These are phyloP conservation scores for Centaurea solstitialis DNA, from an alignment of 129 eudicot genomes.

Conservation along the genomic window DNA sequence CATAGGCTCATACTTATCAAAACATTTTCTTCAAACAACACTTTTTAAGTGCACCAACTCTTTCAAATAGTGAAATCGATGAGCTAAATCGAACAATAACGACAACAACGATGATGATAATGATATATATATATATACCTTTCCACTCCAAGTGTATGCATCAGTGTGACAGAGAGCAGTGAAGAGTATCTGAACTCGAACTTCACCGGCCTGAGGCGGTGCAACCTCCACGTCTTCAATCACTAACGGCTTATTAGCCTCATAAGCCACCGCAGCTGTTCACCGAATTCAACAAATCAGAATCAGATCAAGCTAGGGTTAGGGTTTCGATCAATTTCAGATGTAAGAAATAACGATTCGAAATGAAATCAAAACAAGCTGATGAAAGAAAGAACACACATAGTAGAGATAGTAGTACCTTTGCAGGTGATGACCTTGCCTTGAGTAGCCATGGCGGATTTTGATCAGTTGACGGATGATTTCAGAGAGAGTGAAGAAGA, in stretches of 20 bases:
- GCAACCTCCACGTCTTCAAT: constrained; percentile 98
- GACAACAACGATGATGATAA: not conserved
- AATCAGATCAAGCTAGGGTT: constrained; percentile 15
- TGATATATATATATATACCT: constrained; percentile 63
- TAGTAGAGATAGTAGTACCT: constrained; percentile 51
- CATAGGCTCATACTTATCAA: too few relatives aligned
- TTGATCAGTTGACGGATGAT: too few relatives aligned
- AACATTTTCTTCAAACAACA: too few relatives aligned
- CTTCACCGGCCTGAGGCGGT: constrained; percentile 99
- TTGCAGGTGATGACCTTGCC: constrained; percentile 95
- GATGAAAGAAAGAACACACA: not conserved
- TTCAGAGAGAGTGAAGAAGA: not conserved
- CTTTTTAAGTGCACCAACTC: too few relatives aligned
- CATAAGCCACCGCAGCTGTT: constrained; percentile 97
- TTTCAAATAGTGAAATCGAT: not conserved
- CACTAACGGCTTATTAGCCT: constrained; percentile 88
- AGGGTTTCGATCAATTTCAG: not conserved
- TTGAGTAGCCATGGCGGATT: constrained; percentile 75
- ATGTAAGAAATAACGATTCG: not conserved
- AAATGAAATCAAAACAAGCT: not conserved
- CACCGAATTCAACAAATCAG: constrained; percentile 1
- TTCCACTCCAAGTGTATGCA: constrained; percentile 99
- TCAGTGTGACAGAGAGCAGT: constrained; percentile 98
- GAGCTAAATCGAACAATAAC: not conserved
- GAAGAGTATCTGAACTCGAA: constrained; percentile 79